A percentile compares a stretch with the other conserved stretches of the same genome.
Evolutionary conservation across 2,329 filamentous ascomycete genomes (phyloP).

Genomic region (Stagonosporopsis cucurbitacearum): DNA sequence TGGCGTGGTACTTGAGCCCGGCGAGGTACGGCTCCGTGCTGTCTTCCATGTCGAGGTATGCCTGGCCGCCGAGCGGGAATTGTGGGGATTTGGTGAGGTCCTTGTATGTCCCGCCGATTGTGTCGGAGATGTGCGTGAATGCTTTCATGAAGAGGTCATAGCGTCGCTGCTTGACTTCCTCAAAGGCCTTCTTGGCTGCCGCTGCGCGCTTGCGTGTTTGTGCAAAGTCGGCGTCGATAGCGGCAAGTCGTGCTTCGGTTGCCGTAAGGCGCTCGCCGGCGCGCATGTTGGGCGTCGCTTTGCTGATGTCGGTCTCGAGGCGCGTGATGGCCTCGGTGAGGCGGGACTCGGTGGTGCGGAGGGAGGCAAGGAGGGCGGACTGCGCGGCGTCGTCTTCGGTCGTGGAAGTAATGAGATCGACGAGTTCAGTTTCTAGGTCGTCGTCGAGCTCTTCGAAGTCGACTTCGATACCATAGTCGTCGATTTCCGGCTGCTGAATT

Average conservation of each 20-base stretch:
- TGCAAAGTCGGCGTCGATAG: slow-evolving; percentile 89
- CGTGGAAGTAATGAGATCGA: slow-evolving; percentile 61
- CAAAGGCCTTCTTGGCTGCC: slow-evolving; percentile 81
- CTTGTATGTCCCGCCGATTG: slow-evolving; percentile 92
- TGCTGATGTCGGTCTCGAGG: slow-evolving; percentile 82
- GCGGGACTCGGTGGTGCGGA: slow-evolving; percentile 66
- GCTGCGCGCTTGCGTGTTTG: slow-evolving; percentile 77
- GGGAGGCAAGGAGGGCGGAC: slow-evolving; percentile 24
- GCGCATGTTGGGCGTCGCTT: slow-evolving; percentile 95
- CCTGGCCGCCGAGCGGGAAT: slow-evolving; percentile 89
- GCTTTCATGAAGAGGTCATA: slow-evolving; percentile 94
- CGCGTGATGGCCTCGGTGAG: slow-evolving; percentile 78
- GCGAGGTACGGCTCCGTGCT: slow-evolving; percentile 95
- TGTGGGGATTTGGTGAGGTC: slow-evolving; percentile 88
- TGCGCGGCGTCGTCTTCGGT: slow-evolving; percentile 60
- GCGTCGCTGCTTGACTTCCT: slow-evolving; percentile 78
- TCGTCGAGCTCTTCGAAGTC: slow-evolving; percentile 84
- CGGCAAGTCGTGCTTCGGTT: slow-evolving; percentile 80
- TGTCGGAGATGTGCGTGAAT: slow-evolving; percentile 91
- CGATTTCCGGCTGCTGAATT: slow-evolving; percentile 64
- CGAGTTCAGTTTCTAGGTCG: slow-evolving; percentile 64
- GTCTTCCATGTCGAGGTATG: slow-evolving; percentile 93
- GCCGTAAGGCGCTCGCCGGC: slow-evolving; percentile 89
- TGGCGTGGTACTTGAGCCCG: slow-evolving; percentile 97
- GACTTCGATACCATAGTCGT: slow-evolving; percentile 90